Evolutionary conservation across 1,284 basidiomycete genomes (phyloP).

Genomic region (Polyporus tsugae): DNA sequence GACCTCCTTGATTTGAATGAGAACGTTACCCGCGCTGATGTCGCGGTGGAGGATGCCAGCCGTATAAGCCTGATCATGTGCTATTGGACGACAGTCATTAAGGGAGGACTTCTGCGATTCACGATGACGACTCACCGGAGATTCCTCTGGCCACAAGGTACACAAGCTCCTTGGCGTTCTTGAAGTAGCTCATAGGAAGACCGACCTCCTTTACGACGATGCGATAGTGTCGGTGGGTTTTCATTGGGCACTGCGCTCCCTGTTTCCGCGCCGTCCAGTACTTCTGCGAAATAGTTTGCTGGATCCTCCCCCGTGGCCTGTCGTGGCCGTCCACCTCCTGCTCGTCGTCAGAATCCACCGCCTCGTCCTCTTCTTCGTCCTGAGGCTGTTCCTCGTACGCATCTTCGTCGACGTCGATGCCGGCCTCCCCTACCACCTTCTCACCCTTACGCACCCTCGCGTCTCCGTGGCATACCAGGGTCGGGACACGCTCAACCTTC

Average conservation of each 20-base stretch:
- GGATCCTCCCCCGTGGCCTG: not conserved
- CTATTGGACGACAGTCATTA: not conserved
- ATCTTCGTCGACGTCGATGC: not conserved
- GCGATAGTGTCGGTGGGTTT: conserved; percentile 22
- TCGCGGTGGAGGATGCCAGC: conserved; percentile 20
- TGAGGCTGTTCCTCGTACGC: not conserved
- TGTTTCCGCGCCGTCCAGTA: conserved; percentile 8
- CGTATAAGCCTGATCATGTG: conserved; percentile 16
- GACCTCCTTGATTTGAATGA: not conserved
- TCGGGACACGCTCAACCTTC: conserved; percentile 7
- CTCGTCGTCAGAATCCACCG: too few relatives aligned
- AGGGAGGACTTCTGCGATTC: not conserved
- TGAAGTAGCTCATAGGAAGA: conserved; percentile 19
- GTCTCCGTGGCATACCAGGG: conserved; percentile 21
- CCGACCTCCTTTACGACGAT: conserved; percentile 32
- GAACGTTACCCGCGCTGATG: conserved; percentile 23
- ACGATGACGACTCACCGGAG: not conserved
- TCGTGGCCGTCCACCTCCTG: not conserved
- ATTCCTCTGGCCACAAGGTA: not conserved
- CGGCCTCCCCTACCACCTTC: not conserved
- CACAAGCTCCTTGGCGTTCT: conserved; percentile 3
- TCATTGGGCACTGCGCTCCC: conserved; percentile 3
- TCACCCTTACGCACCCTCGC: not conserved
- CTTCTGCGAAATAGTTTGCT: conserved; percentile 5
- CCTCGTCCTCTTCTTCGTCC: not conserved